phyloP scores from a whole-genome alignment of 495 filamentous ascomycete genomes.

The Neurospora tetrasperma region DNA sequence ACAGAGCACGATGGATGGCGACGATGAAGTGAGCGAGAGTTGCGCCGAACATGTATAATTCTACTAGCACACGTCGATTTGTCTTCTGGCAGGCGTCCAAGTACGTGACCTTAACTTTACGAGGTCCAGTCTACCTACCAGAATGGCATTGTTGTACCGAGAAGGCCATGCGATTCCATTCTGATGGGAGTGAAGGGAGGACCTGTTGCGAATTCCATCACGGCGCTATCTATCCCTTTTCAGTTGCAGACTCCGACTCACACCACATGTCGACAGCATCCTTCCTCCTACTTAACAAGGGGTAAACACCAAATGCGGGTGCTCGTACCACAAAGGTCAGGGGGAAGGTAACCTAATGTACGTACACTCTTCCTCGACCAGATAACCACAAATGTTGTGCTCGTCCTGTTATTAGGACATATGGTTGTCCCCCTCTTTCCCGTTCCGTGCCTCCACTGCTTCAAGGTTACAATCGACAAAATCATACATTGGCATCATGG shows the following conservation, averaged over 20 bases:
- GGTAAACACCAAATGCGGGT: slow-evolving; percentile 12
- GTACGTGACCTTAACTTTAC: not conserved
- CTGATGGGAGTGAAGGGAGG: not conserved
- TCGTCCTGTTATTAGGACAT: not conserved
- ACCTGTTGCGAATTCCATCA: not conserved
- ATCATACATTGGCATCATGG: not conserved
- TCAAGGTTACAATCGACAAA: not conserved
- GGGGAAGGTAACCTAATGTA: not conserved
- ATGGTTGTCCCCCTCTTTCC: not conserved
- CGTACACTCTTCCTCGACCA: not conserved
- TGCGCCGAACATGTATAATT: not conserved
- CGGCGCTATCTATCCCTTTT: not conserved
- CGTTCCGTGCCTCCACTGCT: not conserved
- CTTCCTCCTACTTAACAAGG: not conserved
- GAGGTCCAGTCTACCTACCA: not conserved
- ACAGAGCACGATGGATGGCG: not conserved
- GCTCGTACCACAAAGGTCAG: slow-evolving; percentile 4
- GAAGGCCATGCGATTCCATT: not conserved
- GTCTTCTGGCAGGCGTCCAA: not conserved
- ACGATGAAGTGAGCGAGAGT: not conserved
- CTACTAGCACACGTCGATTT: not conserved
- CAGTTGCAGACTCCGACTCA: not conserved
- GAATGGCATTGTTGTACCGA: not conserved
- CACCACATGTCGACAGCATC: not conserved
- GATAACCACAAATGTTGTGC: not conserved